These are phyloP conservation scores for Syncephalis fuscata DNA, from an alignment of 371 early-diverging fungal species.

Conservation along the genomic window DNA sequence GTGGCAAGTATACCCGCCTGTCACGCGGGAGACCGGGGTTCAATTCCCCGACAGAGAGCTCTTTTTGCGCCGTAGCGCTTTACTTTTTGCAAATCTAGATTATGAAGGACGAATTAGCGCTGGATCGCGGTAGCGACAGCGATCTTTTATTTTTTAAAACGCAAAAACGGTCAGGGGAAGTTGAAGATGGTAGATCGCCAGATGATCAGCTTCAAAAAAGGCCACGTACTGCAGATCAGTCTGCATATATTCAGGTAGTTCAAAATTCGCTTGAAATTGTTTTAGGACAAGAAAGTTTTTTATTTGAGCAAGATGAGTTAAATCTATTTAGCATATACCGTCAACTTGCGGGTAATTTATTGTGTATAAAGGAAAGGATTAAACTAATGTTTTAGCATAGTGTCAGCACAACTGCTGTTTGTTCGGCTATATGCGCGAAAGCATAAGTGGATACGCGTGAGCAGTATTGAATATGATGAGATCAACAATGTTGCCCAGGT, in stretches of 20 bases:
- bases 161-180: too few relatives aligned
- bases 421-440: constrained; percentile 2
- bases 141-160: too few relatives aligned
- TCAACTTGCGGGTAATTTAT: background rate
- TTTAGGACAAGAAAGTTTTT: background rate
- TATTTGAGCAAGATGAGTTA: constrained; percentile 1
- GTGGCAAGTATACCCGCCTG: too few relatives aligned
- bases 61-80: too few relatives aligned
- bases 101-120: too few relatives aligned
- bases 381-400: background rate
- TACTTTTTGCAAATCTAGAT: too few relatives aligned
- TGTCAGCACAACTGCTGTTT: background rate
- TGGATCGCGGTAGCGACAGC: too few relatives aligned
- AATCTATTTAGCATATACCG: background rate
- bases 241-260: background rate
- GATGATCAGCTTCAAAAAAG: too few relatives aligned
- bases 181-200: too few relatives aligned
- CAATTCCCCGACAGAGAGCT: too few relatives aligned
- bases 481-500: background rate
- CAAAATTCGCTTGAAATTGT: constrained; percentile 2
- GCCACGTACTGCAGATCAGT: too few relatives aligned
- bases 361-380: background rate
- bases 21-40: too few relatives aligned
- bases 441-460: background rate
- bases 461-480: background rate